Conservation (phyloP, 2,329 filamentous ascomycete genomes). For the Stachybotrys chartarum region DNA sequence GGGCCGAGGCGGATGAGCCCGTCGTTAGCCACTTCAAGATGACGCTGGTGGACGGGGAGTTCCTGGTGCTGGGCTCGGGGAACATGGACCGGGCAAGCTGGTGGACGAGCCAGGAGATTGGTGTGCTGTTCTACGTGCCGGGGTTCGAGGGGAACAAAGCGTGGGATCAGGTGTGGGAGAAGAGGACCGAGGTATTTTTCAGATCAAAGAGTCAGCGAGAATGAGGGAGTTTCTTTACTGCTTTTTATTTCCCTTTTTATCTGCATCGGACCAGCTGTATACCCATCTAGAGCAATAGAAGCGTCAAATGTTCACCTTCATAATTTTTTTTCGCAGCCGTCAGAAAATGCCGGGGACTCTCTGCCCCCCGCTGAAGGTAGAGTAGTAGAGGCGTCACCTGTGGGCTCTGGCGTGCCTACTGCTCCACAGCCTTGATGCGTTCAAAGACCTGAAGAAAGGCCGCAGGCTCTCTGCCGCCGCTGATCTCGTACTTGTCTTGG, state of each 20-base stretch:
- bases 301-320: not conserved
- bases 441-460: conserved; percentile 62
- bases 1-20: conserved; percentile 43
- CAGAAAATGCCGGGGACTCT: conserved; percentile 1
- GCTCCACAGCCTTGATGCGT: conserved; percentile 33
- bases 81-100: conserved; percentile 83
- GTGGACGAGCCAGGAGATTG: conserved; percentile 81
- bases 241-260: too few species aligned
- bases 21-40: conserved; percentile 74
- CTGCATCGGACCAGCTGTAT: not conserved
- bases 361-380: not conserved
- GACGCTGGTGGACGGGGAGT: conserved; percentile 62
- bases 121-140: conserved; percentile 50
- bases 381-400: too few species aligned
- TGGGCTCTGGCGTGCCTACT: not conserved
- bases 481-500: conserved; percentile 58
- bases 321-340: not conserved
- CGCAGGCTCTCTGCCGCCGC: conserved; percentile 60
- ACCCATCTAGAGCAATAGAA: not conserved
- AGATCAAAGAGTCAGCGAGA: conserved; percentile 8
- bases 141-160: conserved; percentile 25
- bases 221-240: not conserved
- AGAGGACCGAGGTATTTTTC: conserved; percentile 26
- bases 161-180: conserved; percentile 30
- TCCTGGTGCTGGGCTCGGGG: conserved; percentile 66